Evolutionary conservation across 202 grass and related monocot genomes (phyloP).

Genomic region (Bolboschoenoplectus hybrid): DNA sequence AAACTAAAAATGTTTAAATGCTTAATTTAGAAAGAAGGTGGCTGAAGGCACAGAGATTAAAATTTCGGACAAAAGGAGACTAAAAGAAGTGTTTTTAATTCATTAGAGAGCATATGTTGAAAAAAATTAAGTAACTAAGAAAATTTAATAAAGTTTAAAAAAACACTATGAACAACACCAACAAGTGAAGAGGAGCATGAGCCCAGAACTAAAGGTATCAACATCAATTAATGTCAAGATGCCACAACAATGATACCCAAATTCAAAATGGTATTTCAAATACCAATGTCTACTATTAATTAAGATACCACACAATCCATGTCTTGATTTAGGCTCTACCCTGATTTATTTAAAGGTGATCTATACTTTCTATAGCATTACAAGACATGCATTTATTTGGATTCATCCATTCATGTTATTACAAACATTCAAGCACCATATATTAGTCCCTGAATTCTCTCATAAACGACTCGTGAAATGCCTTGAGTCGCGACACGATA

Average conservation of each 20-base stretch:
- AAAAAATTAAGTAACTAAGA: too few species aligned
- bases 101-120: too few species aligned
- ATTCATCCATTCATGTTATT: not conserved
- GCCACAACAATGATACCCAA: not conserved
- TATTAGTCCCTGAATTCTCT: slow-evolving; percentile 46
- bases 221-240: not conserved
- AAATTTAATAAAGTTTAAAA: too few species aligned
- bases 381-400: not conserved
- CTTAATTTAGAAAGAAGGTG: too few species aligned
- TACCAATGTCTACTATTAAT: not conserved
- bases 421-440: not conserved
- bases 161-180: not conserved
- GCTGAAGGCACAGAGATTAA: too few species aligned
- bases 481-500: slow-evolving; percentile 48
- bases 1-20: too few species aligned
- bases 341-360: not conserved
- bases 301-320: not conserved
- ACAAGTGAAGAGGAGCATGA: not conserved
- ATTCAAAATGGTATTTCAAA: not conserved
- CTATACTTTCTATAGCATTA: not conserved
- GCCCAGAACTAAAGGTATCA: not conserved
- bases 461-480: slow-evolving; percentile 81
- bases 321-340: not conserved
- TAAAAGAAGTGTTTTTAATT: too few species aligned
- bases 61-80: too few species aligned